Evolutionary conservation across 2,329 filamentous ascomycete species (phyloP), one percentile per base, ranked within the genome.

Genomic region (Fusarium poae): DNA sequence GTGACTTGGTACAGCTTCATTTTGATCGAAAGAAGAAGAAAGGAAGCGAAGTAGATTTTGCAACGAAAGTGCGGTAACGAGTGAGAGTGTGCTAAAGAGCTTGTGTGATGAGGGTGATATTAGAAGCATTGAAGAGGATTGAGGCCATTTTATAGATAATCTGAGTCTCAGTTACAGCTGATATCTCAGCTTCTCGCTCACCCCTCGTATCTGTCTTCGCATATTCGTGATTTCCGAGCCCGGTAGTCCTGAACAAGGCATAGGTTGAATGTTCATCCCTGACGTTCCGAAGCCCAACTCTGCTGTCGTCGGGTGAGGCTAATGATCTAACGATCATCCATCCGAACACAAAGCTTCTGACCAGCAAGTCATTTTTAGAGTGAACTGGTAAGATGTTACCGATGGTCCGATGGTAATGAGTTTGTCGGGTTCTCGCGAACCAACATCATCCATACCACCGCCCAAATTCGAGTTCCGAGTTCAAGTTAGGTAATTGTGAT

Each of bases 1-100:
- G 59, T 61, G n/a, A 63, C 48, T 40, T 62, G 65, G n/a, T 58
- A 43, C 29, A 70, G 35, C 48, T 70, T 65, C 57, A 62, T 60
- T 27, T 23, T 68, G 53, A 43, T 57, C 18, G 35, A 44, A 43
- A 29, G 44, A 45, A 25, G 18, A 27, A 27, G 27, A 3, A 27
- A n/a, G 21, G 18, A 29, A 39, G 13, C n/a, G 34, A 51, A 27
- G 21, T 27, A 25, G 39, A 11, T 27, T 54, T 54, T 55, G 45
- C 45, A 65, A 43, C 44, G 56, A 65, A 37, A 46, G 45, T 68
- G 30, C 62, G 35, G 29, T 23, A 54, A 27, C 34, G 49, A 60
- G 58, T 59, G 34, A 32, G 45, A 35, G 35, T 27, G 25, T 56
- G 52, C 54, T 64, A 51, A 50, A 51, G 20, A 57, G 43, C 51